These are phyloP conservation scores for Chimonanthus praecox DNA, from an alignment of 164 flowering plant species.

Conservation along the genomic window DNA sequence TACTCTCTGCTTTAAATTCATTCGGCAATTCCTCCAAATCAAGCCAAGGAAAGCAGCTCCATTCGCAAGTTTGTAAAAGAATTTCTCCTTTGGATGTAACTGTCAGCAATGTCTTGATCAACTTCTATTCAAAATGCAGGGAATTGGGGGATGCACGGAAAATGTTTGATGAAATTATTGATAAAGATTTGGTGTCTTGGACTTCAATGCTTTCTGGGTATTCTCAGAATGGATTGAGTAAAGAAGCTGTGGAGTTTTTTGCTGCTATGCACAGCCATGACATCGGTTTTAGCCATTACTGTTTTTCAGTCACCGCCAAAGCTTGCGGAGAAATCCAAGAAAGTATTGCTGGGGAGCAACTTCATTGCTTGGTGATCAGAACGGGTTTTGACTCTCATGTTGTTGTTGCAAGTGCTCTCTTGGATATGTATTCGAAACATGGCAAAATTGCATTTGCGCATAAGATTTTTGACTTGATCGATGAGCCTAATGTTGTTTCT, in stretches of 20 bases:
- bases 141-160: constrained; percentile 6
- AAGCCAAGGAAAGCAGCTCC: constrained; percentile 15
- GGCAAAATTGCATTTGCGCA: constrained; percentile 5
- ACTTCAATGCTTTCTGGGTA: constrained; percentile 21
- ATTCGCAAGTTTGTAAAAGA: constrained; percentile 12
- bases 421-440: constrained; percentile 18
- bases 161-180: constrained; percentile 14
- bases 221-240: constrained; percentile 13
- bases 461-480: constrained; percentile 12
- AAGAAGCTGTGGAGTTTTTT: constrained; percentile 14
- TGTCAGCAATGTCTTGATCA: constrained; percentile 12
- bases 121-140: constrained; percentile 16
- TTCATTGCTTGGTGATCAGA: constrained; percentile 17
- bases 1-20: constrained; percentile 7
- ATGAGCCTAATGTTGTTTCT: constrained; percentile 16
- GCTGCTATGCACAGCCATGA: constrained; percentile 3
- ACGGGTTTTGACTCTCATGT: constrained; percentile 12
- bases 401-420: constrained; percentile 17
- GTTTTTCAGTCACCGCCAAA: constrained; percentile 13
- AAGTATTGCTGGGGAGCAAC: constrained; percentile 8
- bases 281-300: constrained; percentile 17
- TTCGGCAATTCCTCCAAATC: constrained; percentile 6
- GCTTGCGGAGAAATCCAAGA: constrained; percentile 13
- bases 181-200: constrained; percentile 24
- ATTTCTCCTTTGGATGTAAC: constrained; percentile 13